These are phyloP conservation scores for Alternaria rosae DNA, from an alignment of 2,329 filamentous ascomycete genomes.

Conservation along the genomic window DNA sequence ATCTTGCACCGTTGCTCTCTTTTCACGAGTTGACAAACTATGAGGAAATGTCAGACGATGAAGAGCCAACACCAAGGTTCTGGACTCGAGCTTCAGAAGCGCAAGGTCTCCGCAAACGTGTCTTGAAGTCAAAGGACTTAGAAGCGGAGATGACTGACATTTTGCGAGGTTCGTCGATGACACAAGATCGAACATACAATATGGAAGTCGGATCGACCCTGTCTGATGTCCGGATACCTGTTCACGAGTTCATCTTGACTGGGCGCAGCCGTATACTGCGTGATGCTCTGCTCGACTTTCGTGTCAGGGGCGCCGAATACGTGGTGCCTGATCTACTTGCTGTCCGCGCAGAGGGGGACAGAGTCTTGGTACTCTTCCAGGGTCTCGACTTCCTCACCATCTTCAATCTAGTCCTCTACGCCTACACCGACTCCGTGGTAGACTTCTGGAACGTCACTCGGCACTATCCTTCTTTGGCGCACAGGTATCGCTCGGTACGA, in stretches of 20 bases:
- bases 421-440: constrained; percentile 80
- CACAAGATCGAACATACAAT: constrained; percentile 55
- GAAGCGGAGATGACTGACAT: constrained; percentile 68
- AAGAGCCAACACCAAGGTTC: constrained; percentile 56
- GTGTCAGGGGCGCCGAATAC: constrained; percentile 62
- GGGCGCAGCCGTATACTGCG: constrained; percentile 74
- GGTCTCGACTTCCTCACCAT: constrained; percentile 79
- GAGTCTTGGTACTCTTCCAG: constrained; percentile 69
- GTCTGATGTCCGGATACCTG: constrained; percentile 76
- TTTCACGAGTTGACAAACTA: constrained; percentile 66
- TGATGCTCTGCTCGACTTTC: constrained; percentile 65
- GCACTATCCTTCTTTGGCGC: constrained; percentile 69
- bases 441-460: constrained; percentile 86
- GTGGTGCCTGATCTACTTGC: constrained; percentile 67
- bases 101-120: constrained; percentile 62
- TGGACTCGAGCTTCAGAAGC: constrained; percentile 59
- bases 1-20: constrained; percentile 73
- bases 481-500: constrained; percentile 80
- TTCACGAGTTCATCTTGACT: constrained; percentile 81
- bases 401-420: constrained; percentile 78
- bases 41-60: constrained; percentile 52
- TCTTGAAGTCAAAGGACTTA: constrained; percentile 69
- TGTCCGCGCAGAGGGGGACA: constrained; percentile 62
- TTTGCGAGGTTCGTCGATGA: constrained; percentile 36
- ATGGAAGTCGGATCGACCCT: constrained; percentile 60